Evolutionary conservation across 176 grass and related monocot species (phyloP).

Genomic region (Rhynchospora breviuscula): DNA sequence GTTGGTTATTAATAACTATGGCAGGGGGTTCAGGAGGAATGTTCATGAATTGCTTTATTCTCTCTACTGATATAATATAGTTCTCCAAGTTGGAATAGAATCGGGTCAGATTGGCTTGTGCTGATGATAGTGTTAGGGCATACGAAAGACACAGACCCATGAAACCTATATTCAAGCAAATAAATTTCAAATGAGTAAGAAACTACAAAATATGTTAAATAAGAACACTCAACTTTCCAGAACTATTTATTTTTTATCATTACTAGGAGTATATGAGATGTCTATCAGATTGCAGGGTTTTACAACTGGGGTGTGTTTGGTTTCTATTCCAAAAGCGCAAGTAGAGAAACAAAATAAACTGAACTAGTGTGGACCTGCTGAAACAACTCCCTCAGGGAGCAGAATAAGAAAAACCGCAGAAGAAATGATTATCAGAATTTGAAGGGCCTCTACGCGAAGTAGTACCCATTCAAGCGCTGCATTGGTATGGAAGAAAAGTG

Average conservation of each 20-base stretch:
- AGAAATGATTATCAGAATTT: conserved; percentile 59
- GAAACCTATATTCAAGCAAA: conserved; percentile 44
- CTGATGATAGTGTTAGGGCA: conserved; percentile 66
- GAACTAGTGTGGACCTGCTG: conserved; percentile 32
- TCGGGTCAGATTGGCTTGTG: conserved; percentile 70
- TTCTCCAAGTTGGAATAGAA: conserved; percentile 88
- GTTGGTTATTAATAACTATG: conserved; percentile 49
- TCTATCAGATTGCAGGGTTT: not conserved
- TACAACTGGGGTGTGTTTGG: not conserved
- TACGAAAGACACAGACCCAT: conserved; percentile 83
- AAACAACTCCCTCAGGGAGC: conserved; percentile 41
- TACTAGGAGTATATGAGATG: not conserved
- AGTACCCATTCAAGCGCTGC: conserved; percentile 83
- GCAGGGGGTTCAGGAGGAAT: conserved; percentile 61
- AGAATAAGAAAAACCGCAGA: conserved; percentile 54
- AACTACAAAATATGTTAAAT: conserved; percentile 4
- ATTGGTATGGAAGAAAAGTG: conserved; percentile 75
- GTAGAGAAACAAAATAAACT: not conserved
- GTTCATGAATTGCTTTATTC: conserved; percentile 81
- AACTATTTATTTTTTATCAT: not conserved
- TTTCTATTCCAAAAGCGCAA: not conserved
- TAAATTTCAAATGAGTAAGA: conserved; percentile 3
- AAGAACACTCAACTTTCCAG: not conserved
- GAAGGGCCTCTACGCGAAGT: conserved; percentile 63
- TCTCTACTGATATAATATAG: conserved; percentile 79